These are phyloP conservation scores for Podaxis sp. DNA, from an alignment of 768 basidiomycete genomes.

Conservation along the genomic window DNA sequence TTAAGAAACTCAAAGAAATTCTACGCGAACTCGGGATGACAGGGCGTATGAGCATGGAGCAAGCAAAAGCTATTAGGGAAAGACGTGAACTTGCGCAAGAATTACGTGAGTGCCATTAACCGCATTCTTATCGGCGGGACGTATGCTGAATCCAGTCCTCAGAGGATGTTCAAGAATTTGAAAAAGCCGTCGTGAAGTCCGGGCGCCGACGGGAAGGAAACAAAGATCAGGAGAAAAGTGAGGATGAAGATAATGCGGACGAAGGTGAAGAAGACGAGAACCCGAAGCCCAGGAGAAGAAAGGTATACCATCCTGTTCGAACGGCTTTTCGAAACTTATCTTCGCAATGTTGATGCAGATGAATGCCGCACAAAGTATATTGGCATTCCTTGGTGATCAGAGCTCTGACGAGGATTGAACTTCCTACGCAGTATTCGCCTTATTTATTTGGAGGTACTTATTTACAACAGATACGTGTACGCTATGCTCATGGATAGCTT, in stretches of 20 bases:
- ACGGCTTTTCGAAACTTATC: background rate
- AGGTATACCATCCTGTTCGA: conserved; percentile 25
- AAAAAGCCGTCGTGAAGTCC: conserved; percentile 40
- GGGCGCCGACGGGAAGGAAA: conserved; percentile 21
- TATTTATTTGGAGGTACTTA: background rate
- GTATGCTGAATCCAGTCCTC: conserved; percentile 2
- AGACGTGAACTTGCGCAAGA: conserved; percentile 76
- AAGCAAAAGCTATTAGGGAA: conserved; percentile 72
- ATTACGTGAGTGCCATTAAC: conserved; percentile 31
- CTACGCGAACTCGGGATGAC: conserved; percentile 76
- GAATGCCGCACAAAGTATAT: conserved; percentile 56
- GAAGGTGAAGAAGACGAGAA: conserved; percentile 26
- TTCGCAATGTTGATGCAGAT: conserved; percentile 19
- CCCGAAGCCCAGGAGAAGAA: conserved; percentile 31
- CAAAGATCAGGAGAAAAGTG: conserved; percentile 19
- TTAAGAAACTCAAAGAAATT: conserved; percentile 58
- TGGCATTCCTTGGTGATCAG: conserved; percentile 69
- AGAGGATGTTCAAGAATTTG: conserved; percentile 80
- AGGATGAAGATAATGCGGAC: conserved; percentile 23
- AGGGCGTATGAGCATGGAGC: conserved; percentile 71
- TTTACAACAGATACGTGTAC: background rate
- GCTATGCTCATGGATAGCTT: background rate
- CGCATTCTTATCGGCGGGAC: background rate
- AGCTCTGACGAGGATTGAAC: conserved; percentile 55
- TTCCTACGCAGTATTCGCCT: background rate